These are phyloP conservation scores for Microsporum canis DNA, from an alignment of 2,329 filamentous ascomycete species.

Conservation along the genomic window DNA sequence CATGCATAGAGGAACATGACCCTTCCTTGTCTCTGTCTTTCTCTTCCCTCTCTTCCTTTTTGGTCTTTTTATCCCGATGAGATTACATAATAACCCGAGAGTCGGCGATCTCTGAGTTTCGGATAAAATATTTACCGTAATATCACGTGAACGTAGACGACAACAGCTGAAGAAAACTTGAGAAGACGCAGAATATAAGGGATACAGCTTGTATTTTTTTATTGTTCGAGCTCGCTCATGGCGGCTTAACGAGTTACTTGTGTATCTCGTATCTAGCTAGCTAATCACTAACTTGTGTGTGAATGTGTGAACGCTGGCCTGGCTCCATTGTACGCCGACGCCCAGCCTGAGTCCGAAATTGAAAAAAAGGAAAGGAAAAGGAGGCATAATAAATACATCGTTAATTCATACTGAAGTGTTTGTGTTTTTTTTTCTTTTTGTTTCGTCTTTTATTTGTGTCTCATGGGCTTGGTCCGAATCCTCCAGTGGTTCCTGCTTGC, in stretches of 20 bases:
- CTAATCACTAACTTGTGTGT: not conserved
- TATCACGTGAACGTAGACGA: not conserved
- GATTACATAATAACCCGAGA: not conserved
- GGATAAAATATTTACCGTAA: not conserved
- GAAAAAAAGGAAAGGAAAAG: not conserved
- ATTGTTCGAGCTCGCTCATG: not conserved
- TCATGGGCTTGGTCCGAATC: not conserved
- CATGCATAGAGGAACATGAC: not conserved
- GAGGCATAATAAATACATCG: constrained; percentile 1
- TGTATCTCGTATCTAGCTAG: constrained; percentile 1
- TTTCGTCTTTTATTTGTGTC: not conserved
- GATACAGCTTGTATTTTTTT: not conserved
- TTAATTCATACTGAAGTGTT: not conserved
- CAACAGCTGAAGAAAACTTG: not conserved
- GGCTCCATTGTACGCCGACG: constrained; percentile 1
- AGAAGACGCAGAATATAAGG: not conserved
- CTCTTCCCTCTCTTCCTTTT: not conserved
- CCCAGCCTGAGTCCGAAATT: constrained; percentile 4
- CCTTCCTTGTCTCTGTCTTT: not conserved
- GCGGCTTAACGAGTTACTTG: not conserved
- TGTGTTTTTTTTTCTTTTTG: not conserved
- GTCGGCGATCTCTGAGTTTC: not conserved
- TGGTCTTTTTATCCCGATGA: not conserved
- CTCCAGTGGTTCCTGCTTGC: not conserved
- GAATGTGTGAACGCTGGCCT: constrained; percentile 1